Evolutionary conservation across 73 alveolate genomes (phyloP).

Genomic region (Uronychia binucleata): DNA sequence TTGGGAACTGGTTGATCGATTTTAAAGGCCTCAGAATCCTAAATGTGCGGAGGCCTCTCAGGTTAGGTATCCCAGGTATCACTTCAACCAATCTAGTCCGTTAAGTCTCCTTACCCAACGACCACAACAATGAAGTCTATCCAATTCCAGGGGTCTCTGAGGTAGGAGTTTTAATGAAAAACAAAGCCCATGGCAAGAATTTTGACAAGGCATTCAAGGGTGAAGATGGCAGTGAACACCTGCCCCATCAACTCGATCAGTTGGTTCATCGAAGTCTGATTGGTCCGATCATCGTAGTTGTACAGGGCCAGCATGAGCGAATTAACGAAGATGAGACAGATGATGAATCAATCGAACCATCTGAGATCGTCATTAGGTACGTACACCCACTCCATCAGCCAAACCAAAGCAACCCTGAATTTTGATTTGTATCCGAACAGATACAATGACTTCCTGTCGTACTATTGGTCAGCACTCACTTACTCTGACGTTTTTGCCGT

Average conservation of each 20-base stretch:
- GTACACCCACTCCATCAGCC: conserved; percentile 17
- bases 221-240: neutral
- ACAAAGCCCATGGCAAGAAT: conserved; percentile 69
- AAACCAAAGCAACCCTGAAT: neutral
- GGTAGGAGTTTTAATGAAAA: conserved; percentile 42
- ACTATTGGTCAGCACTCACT: neutral
- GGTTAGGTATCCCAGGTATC: conserved; percentile 28
- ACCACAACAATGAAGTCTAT: conserved; percentile 71
- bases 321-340: conserved; percentile 7
- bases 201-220: conserved; percentile 51
- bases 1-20: conserved; percentile 2
- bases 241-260: neutral
- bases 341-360: conserved; percentile 43
- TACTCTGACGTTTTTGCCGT: neutral
- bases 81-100: conserved; percentile 30
- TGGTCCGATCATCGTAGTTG: conserved; percentile 29
- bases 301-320: conserved; percentile 21
- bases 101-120: conserved; percentile 52
- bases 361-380: neutral
- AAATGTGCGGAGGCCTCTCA: conserved; percentile 46
- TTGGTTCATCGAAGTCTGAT: conserved; percentile 2
- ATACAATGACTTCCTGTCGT: neutral
- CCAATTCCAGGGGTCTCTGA: conserved; percentile 78
- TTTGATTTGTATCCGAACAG: neutral
- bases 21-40: conserved; percentile 42